A percentile compares a stretch with the other conserved stretches of the same genome.
Conservation (phyloP, 2,329 filamentous ascomycete species). For the Nothophaeocryptopus gaeumannii region DNA sequence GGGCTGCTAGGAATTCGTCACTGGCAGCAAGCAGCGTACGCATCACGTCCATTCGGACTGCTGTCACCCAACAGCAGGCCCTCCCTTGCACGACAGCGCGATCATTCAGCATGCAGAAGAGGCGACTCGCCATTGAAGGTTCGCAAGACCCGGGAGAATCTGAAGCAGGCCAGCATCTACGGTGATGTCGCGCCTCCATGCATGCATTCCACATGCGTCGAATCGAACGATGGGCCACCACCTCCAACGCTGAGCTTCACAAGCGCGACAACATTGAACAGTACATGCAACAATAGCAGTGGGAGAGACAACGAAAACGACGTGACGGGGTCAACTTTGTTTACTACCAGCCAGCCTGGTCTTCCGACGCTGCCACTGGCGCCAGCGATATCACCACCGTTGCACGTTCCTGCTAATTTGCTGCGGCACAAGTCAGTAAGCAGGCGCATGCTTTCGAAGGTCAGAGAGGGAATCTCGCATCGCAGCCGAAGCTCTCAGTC, state of each 20-base stretch:
- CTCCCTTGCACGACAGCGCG: conserved; percentile 29
- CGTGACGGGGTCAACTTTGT: conserved; percentile 18
- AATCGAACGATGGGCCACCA: background rate
- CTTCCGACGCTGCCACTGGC: background rate
- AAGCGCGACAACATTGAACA: conserved; percentile 13
- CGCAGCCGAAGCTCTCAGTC: conserved; percentile 30
- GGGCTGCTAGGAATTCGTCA: conserved; percentile 19
- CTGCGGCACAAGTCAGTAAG: conserved; percentile 34
- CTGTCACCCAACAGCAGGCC: conserved; percentile 33
- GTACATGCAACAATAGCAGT: background rate
- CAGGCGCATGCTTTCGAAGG: conserved; percentile 35
- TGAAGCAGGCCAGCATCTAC: conserved; percentile 24
- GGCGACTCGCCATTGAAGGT: conserved; percentile 34
- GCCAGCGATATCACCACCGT: conserved; percentile 3
- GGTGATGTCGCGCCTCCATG: conserved; percentile 29
- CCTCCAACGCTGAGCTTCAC: conserved; percentile 14
- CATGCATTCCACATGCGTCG: conserved; percentile 11
- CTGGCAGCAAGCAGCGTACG: conserved; percentile 21
- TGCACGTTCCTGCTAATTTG: conserved; percentile 18
- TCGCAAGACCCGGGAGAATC: conserved; percentile 37
- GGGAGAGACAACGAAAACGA: conserved; percentile 4
- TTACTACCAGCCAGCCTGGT: background rate
- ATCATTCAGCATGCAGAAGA: conserved; percentile 32
- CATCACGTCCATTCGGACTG: conserved; percentile 20
- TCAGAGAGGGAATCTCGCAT: conserved; percentile 34